Conservation (phyloP, 2,329 filamentous ascomycete genomes). For the Myriosclerotinia curreyana region DNA sequence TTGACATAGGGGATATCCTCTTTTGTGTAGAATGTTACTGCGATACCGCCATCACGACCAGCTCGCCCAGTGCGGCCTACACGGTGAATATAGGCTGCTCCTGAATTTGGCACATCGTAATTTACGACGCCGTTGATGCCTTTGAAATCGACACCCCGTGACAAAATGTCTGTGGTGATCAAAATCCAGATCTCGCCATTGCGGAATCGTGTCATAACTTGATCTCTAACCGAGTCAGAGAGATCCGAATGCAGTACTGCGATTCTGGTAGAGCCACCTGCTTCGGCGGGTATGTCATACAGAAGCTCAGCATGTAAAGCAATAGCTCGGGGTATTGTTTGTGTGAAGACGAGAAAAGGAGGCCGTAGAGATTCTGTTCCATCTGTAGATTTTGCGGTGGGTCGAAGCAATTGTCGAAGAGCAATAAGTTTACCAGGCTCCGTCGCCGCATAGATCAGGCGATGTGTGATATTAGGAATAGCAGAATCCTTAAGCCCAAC, state of each 20-base stretch:
- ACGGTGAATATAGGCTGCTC: constrained; percentile 87
- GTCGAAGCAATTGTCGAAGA: constrained; percentile 83
- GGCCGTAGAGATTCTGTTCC: constrained; percentile 58
- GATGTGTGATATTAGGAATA: constrained; percentile 87
- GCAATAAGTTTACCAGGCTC: constrained; percentile 92
- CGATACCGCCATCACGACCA: constrained; percentile 80
- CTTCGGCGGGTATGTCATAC: constrained; percentile 89
- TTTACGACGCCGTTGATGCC: constrained; percentile 96
- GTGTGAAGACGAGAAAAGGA: constrained; percentile 92
- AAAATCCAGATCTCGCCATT: constrained; percentile 93
- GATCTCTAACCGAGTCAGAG: constrained; percentile 68
- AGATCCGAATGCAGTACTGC: constrained; percentile 89
- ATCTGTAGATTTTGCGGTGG: constrained; percentile 57
- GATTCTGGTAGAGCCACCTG: constrained; percentile 78
- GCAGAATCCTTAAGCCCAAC: constrained; percentile 97
- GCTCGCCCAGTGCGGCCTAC: constrained; percentile 88
- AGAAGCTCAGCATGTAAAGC: constrained; percentile 86
- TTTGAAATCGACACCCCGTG: constrained; percentile 89
- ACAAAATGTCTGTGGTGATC: constrained; percentile 90
- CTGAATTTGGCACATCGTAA: constrained; percentile 92
- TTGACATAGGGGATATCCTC: constrained; percentile 90
- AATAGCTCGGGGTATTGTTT: constrained; percentile 87
- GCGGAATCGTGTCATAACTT: constrained; percentile 86
- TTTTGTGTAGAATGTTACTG: constrained; percentile 92
- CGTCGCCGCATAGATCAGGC: constrained; percentile 84